Percentiles rank a stretch among this genome's conserved stretches.
Conservation (phyloP, 2,329 filamentous ascomycete species). For the Aspergillus caelatus region DNA sequence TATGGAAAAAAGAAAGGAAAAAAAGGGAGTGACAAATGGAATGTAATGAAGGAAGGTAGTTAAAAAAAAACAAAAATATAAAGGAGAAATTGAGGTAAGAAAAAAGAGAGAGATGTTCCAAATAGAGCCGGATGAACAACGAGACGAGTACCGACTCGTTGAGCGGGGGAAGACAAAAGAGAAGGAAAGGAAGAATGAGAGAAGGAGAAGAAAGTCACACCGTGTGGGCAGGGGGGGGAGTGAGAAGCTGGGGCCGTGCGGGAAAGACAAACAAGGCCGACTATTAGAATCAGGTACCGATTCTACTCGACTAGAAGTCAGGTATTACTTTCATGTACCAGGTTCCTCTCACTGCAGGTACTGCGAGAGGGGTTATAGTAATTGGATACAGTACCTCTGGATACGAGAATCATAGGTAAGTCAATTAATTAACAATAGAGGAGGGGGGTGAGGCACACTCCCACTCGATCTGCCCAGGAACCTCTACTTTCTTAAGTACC, state of each 20-base stretch:
- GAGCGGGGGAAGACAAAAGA: constrained; percentile 38
- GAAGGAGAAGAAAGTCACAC: constrained; percentile 22
- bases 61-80: constrained; percentile 17
- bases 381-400: neutral
- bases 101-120: constrained; percentile 17
- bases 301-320: neutral
- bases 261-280: neutral
- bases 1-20: constrained; percentile 9
- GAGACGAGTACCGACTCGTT: constrained; percentile 33
- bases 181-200: constrained; percentile 28
- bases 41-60: constrained; percentile 4
- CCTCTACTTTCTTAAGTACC: neutral
- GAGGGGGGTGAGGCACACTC: neutral
- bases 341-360: neutral
- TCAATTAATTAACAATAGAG: neutral
- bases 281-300: neutral
- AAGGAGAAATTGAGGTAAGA: constrained; percentile 20
- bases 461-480: neutral
- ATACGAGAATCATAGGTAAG: neutral
- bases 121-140: constrained; percentile 52
- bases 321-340: neutral
- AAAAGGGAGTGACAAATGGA: constrained; percentile 14
- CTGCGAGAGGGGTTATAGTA: neutral
- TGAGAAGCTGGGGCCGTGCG: constrained; percentile 1
- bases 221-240: neutral